phyloP scores from a whole-genome alignment of 345 rosid species.

The Gossypium arboreum region DNA sequence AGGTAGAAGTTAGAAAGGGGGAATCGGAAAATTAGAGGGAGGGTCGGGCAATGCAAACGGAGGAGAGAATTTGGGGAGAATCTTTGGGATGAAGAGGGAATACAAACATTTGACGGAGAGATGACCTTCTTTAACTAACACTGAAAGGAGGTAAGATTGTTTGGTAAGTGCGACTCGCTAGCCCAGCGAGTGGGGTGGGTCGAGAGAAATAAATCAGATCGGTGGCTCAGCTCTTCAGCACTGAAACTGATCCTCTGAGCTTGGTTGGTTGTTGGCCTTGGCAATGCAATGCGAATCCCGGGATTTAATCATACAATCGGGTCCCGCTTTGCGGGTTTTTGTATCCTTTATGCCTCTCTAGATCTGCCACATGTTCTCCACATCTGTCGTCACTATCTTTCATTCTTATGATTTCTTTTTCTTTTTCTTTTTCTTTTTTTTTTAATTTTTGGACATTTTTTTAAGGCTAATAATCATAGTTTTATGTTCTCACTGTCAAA shows the following conservation, averaged over 20 bases:
- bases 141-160: not conserved
- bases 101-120: conserved; percentile 12
- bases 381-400: not conserved
- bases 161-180: not conserved
- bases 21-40: not conserved
- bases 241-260: not conserved
- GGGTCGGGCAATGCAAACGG: conserved; percentile 8
- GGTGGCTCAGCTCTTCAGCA: conserved; percentile 13
- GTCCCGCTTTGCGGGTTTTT: not conserved
- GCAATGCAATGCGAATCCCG: not conserved
- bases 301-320: conserved; percentile 3
- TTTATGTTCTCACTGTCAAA: no score
- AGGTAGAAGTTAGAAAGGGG: not conserved
- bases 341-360: conserved; percentile 16
- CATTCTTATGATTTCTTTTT: no score
- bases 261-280: not conserved
- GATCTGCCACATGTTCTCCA: conserved; percentile 21
- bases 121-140: not conserved
- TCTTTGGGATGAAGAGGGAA: conserved; percentile 9
- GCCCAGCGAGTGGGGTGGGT: not conserved
- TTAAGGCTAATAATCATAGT: no score
- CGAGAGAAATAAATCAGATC: conserved; percentile 24
- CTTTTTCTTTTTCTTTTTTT: not conserved
- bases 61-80: conserved; percentile 24
- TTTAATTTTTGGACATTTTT: not conserved